Conservation (phyloP, 345 rosid species). For the Eucalyptus sideroxylon region DNA sequence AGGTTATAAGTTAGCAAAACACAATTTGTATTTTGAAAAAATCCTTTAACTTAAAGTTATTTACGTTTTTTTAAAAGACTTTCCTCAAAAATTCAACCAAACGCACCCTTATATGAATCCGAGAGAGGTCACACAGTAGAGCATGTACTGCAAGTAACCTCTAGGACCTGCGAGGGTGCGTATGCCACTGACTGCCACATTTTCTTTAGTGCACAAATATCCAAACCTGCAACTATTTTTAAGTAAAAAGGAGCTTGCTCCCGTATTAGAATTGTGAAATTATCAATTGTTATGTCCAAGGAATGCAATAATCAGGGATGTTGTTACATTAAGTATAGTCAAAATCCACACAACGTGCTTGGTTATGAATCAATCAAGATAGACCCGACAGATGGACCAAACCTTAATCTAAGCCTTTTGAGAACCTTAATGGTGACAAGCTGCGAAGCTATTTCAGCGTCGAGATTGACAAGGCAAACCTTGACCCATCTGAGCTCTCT, state of each 20-base stretch:
- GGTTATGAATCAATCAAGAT: background rate
- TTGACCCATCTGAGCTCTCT: slow-evolving; percentile 13
- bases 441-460: slow-evolving; percentile 50
- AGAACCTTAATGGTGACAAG: slow-evolving; percentile 29
- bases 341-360: background rate
- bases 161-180: slow-evolving; percentile 50
- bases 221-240: slow-evolving; percentile 14
- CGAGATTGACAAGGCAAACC: slow-evolving; percentile 51
- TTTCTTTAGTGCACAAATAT: slow-evolving; percentile 29
- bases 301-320: background rate
- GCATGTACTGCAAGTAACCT: slow-evolving; percentile 37
- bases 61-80: too few species aligned
- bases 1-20: too few species aligned
- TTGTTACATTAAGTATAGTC: background rate
- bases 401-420: slow-evolving; percentile 30
- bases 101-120: background rate
- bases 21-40: too few species aligned
- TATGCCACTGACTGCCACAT: slow-evolving; percentile 42
- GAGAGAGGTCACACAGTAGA: slow-evolving; percentile 29
- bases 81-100: too few species aligned
- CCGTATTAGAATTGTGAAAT: background rate
- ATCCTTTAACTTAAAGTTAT: too few species aligned
- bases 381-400: background rate
- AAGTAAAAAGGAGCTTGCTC: background rate
- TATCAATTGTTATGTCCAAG: background rate